Evolutionary conservation across 345 rosid species (phyloP).

Genomic region (Corchorus capsularis): DNA sequence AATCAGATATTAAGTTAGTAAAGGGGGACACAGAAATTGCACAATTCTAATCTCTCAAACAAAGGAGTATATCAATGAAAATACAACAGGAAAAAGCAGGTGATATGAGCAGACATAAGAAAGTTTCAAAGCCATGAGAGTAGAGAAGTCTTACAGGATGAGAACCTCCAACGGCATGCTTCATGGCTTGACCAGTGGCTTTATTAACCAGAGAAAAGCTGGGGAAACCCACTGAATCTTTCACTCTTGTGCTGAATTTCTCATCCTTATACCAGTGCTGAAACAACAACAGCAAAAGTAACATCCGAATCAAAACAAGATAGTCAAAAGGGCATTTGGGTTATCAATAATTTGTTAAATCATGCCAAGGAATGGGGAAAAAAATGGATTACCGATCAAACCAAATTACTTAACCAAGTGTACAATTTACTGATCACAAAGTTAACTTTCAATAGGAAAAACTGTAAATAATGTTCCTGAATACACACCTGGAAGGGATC

Average conservation of each 20-base stretch:
- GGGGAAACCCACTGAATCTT: conserved; percentile 79
- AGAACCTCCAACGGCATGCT: conserved; percentile 75
- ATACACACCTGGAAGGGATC: conserved; percentile 59
- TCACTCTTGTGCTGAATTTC: conserved; percentile 78
- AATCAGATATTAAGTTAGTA: too few relatives aligned
- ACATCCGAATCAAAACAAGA: background rate
- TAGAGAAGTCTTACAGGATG: conserved; percentile 65
- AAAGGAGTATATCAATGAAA: too few relatives aligned
- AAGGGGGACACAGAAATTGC: too few relatives aligned
- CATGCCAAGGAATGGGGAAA: background rate
- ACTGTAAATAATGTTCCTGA: background rate
- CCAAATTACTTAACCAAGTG: background rate
- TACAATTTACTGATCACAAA: too few relatives aligned
- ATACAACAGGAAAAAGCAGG: background rate
- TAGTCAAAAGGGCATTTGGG: conserved; percentile 2
- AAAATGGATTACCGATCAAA: background rate
- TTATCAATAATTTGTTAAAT: background rate
- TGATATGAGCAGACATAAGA: background rate
- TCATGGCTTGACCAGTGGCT: conserved; percentile 82
- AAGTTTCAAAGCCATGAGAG: background rate
- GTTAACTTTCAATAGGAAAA: background rate
- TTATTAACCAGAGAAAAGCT: conserved; percentile 84
- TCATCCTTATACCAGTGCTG: conserved; percentile 93
- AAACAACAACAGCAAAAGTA: conserved; percentile 11
- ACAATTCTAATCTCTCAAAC: too few relatives aligned